Evolutionary conservation across 1,284 basidiomycete genomes (phyloP).

Genomic region (Xanthoconium separans): DNA sequence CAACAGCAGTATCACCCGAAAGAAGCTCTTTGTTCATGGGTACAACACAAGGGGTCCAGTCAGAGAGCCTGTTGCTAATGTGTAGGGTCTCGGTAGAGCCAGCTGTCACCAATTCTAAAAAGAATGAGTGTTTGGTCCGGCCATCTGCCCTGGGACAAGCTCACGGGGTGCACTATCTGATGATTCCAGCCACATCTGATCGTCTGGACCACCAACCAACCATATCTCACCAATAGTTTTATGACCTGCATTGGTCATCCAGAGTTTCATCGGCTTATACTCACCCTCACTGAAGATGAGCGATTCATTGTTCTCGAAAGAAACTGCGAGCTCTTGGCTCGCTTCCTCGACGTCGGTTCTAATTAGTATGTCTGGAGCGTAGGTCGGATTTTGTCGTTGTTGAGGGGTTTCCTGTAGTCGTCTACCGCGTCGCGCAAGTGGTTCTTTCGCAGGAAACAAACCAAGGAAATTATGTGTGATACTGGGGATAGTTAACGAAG

Average conservation of each 20-base stretch:
- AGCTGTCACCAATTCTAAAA: constrained; percentile 29
- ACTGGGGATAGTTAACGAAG: constrained; percentile 54
- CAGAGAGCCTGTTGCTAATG: constrained; percentile 52
- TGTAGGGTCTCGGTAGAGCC: constrained; percentile 32
- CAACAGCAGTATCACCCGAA: constrained; percentile 43
- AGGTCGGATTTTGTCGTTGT: constrained; percentile 62
- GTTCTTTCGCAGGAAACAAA: constrained; percentile 60
- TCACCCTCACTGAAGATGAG: constrained; percentile 65
- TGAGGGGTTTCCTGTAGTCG: constrained; percentile 68
- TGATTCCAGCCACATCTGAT: constrained; percentile 55
- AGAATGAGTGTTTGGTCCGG: constrained; percentile 17
- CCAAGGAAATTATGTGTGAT: constrained; percentile 66
- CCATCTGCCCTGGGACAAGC: constrained; percentile 4
- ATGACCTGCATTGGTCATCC: constrained; percentile 62
- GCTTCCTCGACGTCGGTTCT: constrained; percentile 60
- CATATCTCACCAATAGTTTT: constrained; percentile 63
- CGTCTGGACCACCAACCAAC: constrained; percentile 57
- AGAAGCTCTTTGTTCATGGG: constrained; percentile 37
- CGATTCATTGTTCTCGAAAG: constrained; percentile 52
- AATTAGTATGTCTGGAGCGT: constrained; percentile 61
- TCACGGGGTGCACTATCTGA: constrained; percentile 16
- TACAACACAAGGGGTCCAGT: constrained; percentile 47
- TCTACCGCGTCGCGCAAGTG: constrained; percentile 60
- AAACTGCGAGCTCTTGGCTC: constrained; percentile 54
- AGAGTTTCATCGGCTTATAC: constrained; percentile 48